phyloP scores from a whole-genome alignment of 805 yeast genomes.

The Helenozyma rhizophorensis region DNA sequence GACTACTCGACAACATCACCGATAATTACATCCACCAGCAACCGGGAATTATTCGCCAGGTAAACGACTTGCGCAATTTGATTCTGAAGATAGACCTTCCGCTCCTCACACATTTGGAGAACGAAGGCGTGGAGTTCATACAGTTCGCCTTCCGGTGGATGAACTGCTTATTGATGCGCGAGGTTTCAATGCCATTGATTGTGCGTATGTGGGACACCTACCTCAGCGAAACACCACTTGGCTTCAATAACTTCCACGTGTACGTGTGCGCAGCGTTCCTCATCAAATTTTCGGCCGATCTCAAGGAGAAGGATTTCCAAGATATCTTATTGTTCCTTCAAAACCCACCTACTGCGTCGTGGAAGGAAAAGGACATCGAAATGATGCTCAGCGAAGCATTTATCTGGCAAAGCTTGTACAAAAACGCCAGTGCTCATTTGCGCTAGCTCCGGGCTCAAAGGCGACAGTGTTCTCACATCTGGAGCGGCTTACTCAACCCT shows the following conservation, averaged over 20 bases:
- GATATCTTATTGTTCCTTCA: slow-evolving; percentile 90
- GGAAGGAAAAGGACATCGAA: slow-evolving; percentile 90
- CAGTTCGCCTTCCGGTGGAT: slow-evolving; percentile 98
- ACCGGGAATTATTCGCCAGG: slow-evolving; percentile 94
- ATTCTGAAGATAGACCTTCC: slow-evolving; percentile 76
- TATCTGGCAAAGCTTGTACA: slow-evolving; percentile 92
- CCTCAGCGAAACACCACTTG: slow-evolving; percentile 65
- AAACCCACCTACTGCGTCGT: slow-evolving; percentile 77
- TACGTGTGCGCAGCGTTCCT: slow-evolving; percentile 97
- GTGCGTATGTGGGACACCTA: slow-evolving; percentile 98
- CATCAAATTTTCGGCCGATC: slow-evolving; percentile 76
- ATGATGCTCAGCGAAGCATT: slow-evolving; percentile 91
- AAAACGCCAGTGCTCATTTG: slow-evolving; percentile 85
- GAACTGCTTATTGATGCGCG: slow-evolving; percentile 97
- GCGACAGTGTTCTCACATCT: too few relatives aligned
- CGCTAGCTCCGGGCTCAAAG: too few relatives aligned
- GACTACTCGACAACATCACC: slow-evolving; percentile 88
- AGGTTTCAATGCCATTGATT: slow-evolving; percentile 69
- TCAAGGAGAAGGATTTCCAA: slow-evolving; percentile 87
- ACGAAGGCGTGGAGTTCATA: slow-evolving; percentile 86
- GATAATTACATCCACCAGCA: slow-evolving; percentile 97
- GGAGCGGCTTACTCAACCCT: too few relatives aligned
- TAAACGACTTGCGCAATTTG: slow-evolving; percentile 69
- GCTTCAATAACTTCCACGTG: slow-evolving; percentile 89
- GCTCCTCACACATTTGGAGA: slow-evolving; percentile 67